Evolutionary conservation across 2,329 filamentous ascomycete species (phyloP), one percentile per base, ranked within the genome.

Genomic region (Ceratocystis destructans): DNA sequence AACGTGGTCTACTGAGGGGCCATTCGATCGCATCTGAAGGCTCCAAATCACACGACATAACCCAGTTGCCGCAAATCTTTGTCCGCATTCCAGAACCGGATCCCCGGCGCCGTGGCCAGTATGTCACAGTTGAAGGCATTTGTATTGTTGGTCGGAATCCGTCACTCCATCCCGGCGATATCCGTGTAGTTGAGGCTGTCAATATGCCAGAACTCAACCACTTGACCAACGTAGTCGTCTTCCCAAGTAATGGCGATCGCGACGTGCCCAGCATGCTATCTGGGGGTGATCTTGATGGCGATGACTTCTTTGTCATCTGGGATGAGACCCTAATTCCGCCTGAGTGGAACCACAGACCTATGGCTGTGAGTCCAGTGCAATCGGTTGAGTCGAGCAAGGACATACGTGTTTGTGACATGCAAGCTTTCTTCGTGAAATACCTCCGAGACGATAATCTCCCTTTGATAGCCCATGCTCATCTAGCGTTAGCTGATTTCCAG

Each of bases 261-360:
- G 90, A 96, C 69, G 77, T 99, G 25, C 85, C 92, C 0, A 91
- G 88, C 71, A 97, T 97, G 93, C 91, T 94, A 69, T 96, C 94
- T 3, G 94, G 94, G 1, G 94, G 94, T 0, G 94, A 99, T 72
- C 81, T 99, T 0, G 94, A 99, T 72, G 94, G 94, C 0, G 94
- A 99, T 71, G 94, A 99, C 73, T 99, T 91, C 73, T 87, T 97
- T 66, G 85, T 97, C 4, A 87, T 96, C 59, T 99, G 94, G 93
- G 92, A 99, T 70, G 74, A 80, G 25, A 81, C 83, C 15, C 77
- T 99, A 5, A 78, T 95, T 31, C 90, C 90, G 0, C 70, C 75
- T 0, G 76, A 82, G 63, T 89, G 88, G 83, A 89, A 94, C 70
- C 79, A 83, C 44, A 77, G 81, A 0, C 87, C 94, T 0, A 96